Conservation (phyloP, 1,284 basidiomycete genomes). For the Xerocomus alliaceus region DNA sequence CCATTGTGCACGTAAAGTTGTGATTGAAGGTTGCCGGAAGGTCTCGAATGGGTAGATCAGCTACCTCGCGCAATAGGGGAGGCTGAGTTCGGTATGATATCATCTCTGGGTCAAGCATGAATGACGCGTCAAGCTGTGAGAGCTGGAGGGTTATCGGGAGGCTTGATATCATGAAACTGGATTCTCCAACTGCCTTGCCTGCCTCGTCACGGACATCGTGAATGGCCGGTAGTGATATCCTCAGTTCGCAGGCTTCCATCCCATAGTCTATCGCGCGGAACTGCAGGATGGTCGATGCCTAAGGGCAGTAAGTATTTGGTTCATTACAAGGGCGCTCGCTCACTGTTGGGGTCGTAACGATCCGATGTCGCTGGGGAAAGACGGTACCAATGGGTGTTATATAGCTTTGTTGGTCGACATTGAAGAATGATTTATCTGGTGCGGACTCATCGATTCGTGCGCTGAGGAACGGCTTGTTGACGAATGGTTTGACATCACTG, state of each 20-base stretch:
- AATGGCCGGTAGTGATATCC: slow-evolving; percentile 1
- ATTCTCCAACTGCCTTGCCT: neutral
- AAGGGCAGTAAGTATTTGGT: neutral
- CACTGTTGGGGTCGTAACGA: slow-evolving; percentile 7
- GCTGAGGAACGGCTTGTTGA: slow-evolving; percentile 15
- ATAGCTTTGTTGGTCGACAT: slow-evolving; percentile 3
- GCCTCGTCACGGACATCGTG: neutral
- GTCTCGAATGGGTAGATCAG: neutral
- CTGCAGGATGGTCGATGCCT: slow-evolving; percentile 11
- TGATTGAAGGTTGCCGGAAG: neutral
- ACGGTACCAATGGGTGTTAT: slow-evolving; percentile 2
- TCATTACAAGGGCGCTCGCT: neutral
- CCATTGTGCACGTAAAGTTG: slow-evolving; percentile 13
- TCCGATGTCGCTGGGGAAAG: neutral
- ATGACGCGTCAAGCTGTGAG: slow-evolving; percentile 7
- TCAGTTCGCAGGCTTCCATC: slow-evolving; percentile 11
- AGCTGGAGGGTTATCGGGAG: slow-evolving; percentile 6
- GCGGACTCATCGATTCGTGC: slow-evolving; percentile 4
- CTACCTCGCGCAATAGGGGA: slow-evolving; percentile 1
- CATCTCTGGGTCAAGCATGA: neutral
- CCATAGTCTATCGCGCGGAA: slow-evolving; percentile 9
- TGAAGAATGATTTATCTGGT: slow-evolving; percentile 6
- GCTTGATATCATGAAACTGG: neutral
- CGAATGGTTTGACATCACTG: slow-evolving; percentile 5
- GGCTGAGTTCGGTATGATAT: slow-evolving; percentile 10